Evolutionary conservation across 805 yeast species (phyloP).

Genomic region (Naumovozyma castellii): DNA sequence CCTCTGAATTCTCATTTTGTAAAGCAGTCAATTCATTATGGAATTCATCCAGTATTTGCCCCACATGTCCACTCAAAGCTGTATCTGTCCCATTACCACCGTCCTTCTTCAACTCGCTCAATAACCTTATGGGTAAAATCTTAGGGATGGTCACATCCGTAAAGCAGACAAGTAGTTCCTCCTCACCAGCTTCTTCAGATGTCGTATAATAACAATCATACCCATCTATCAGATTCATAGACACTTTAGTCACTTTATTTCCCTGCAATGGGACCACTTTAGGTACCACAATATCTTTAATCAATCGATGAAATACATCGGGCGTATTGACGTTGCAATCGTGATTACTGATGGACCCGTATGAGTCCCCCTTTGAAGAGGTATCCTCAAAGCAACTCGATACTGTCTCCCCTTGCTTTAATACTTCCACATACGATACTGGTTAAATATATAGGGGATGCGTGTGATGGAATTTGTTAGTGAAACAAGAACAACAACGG

Average conservation of each 20-base stretch:
- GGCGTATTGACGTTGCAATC: background rate
- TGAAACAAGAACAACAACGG: background rate
- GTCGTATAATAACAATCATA: slow-evolving; percentile 30
- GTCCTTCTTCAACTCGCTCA: slow-evolving; percentile 25
- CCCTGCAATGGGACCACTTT: slow-evolving; percentile 25
- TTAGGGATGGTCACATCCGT: slow-evolving; percentile 21
- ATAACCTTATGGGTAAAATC: slow-evolving; percentile 25
- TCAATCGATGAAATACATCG: slow-evolving; percentile 18
- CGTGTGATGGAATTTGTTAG: no score
- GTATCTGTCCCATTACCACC: slow-evolving; percentile 14
- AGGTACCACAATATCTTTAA: slow-evolving; percentile 25
- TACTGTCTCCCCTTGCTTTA: slow-evolving; percentile 13
- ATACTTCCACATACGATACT: slow-evolving; percentile 23
- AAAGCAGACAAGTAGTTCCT: slow-evolving; percentile 20
- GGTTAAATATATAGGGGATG: background rate
- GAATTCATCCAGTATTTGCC: slow-evolving; percentile 21
- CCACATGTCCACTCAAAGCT: slow-evolving; percentile 18
- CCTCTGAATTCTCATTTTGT: slow-evolving; percentile 11
- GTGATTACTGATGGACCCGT: slow-evolving; percentile 17
- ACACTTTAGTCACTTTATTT: slow-evolving; percentile 28
- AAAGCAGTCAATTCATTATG: slow-evolving; percentile 23
- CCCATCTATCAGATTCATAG: slow-evolving; percentile 24
- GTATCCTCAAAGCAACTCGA: slow-evolving; percentile 17
- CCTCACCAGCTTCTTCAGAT: slow-evolving; percentile 6
- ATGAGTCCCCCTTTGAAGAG: slow-evolving; percentile 11